Base-by-base conservation (phyloP, 2,329 filamentous ascomycete species). In the Chalaropsis thielavioides region DNA sequence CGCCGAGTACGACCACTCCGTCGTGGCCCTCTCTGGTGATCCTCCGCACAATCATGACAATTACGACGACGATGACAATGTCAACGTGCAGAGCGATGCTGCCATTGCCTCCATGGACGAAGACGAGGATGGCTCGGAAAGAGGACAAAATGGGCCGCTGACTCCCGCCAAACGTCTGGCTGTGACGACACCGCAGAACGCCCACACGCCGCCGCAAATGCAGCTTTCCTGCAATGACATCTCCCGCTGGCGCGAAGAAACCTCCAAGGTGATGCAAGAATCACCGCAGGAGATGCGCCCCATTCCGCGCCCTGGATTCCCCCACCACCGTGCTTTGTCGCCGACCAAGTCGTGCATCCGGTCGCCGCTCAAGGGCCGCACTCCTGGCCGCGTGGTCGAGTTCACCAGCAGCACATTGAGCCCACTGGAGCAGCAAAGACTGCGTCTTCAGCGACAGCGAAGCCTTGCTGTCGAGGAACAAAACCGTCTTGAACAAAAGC, bases 321-420 rank as follows among this genome's bases (percentile, higher is more conserved):
- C 79, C 2, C 81, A 81, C 13, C 75, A 78, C 62, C 78, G 76
- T 67, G 75, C 77, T n/a, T 77, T 78, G 3, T 84, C 81, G 0
- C 82, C 82, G 0, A 75, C 72, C 8, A 85, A 84, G 70, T 84
- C 82, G 0, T 81, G 77, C 68, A 72, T 85, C 27, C 78, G 82
- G 19, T 83, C 82, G 3, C 80, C 81, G 0, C 70, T 82, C 19
- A 85, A 84, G 69, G 78, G 80, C 2, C 82, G 78, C 67, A 83
- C 80, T 1, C 81, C 80, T 0, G 82, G 82, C 3, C 78, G 80
- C 0, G 79, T 84, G 0, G 82, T 85, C 15, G 81, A 82, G 66
- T 84, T 84, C 68, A 79, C 79, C 0, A 79, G 77, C 71, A 80
- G 75, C 70, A 77, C 78, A 0, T 71, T 79, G 6, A 79, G 78